These are phyloP conservation scores for Astrocystis sublimbata DNA, from an alignment of 495 filamentous ascomycete genomes.

Conservation along the genomic window DNA sequence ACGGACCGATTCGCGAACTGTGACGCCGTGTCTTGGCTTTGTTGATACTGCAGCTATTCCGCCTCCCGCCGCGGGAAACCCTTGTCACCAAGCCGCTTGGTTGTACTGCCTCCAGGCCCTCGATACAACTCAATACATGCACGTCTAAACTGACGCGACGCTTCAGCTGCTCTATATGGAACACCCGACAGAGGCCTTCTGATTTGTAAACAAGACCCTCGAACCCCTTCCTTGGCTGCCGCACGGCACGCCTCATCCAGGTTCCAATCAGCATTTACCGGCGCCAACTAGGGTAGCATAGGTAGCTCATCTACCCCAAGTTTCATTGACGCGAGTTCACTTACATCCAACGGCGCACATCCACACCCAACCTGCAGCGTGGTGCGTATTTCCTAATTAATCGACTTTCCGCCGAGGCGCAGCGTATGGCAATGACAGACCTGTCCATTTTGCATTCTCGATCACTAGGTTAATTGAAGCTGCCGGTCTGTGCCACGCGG, in stretches of 20 bases:
- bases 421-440: neutral
- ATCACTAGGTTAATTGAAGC: conserved; percentile 14
- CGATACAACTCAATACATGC: neutral
- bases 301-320: neutral
- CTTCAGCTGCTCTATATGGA: conserved; percentile 16
- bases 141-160: conserved; percentile 5
- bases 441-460: neutral
- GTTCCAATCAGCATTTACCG: neutral
- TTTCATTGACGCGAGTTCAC: neutral
- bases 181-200: conserved; percentile 21
- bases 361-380: neutral
- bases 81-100: neutral
- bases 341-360: neutral
- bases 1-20: neutral
- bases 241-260: conserved; percentile 8
- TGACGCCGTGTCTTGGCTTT: neutral
- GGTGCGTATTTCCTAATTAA: too few species aligned
- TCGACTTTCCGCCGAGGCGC: neutral
- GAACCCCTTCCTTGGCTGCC: conserved; percentile 14
- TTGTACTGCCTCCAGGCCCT: neutral
- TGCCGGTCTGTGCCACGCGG: conserved; percentile 18
- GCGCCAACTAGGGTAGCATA: too few species aligned
- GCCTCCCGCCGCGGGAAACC: neutral
- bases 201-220: neutral
- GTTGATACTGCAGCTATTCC: neutral